Percentiles rank a stretch among this genome's conserved stretches.
Conservation (phyloP, 73 alveolate genomes). For the Tetrahymena elliotti region DNA sequence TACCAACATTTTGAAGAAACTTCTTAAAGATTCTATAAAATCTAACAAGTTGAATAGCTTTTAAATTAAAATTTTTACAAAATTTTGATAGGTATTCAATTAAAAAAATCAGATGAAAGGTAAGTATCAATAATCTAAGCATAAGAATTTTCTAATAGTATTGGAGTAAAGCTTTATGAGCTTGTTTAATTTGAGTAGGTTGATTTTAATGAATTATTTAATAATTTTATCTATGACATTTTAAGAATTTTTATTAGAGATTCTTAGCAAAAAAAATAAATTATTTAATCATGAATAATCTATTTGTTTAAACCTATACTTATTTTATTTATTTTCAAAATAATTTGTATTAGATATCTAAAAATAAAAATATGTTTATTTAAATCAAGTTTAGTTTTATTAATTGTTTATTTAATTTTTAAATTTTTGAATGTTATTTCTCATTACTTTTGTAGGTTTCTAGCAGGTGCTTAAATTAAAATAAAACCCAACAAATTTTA, state of each 20-base stretch:
- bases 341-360: no score
- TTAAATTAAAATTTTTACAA: background rate
- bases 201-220: background rate
- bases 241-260: background rate
- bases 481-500: no score
- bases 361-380: no score
- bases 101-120: background rate
- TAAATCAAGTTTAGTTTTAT: no score
- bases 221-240: background rate
- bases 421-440: no score
- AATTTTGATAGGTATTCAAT: background rate
- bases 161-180: background rate
- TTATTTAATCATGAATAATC: no score
- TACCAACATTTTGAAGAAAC: background rate
- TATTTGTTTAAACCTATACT: no score
- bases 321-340: no score
- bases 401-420: no score
- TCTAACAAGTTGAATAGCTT: background rate
- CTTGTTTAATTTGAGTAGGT: background rate
- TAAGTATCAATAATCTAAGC: background rate
- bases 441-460: no score
- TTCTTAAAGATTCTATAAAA: background rate
- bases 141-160: background rate
- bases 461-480: no score
- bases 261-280: no score